Evolutionary conservation across 352 stramenopile species (phyloP), one percentile per base, ranked within the genome.

Genomic region (Globisporangium echinulatum): DNA sequence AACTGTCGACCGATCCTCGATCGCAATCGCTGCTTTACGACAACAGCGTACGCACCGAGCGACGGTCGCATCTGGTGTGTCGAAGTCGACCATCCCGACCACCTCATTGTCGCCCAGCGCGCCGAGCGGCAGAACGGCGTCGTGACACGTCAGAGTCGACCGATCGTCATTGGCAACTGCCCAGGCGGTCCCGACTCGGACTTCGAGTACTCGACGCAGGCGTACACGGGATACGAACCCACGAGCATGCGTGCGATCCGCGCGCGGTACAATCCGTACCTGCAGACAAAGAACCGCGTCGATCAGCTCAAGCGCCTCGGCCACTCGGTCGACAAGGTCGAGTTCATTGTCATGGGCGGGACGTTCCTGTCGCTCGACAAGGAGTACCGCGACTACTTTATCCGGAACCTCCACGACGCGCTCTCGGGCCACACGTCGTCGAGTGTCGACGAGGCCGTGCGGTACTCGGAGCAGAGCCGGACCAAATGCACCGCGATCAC

Each of bases 311-410:
- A 82, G 53, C 71, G 79, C 11, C 70, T 96, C 2, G 96, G 96
- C 19, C 96, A 99, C 69, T 88, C 74, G 7, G 94, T 98, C 10
- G 95, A 98, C 72, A 99, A 99, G 79, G 80, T 90, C 63, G 96
- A 99, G 70, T 98, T 98, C 64, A 98, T 99, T 61, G 94, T 99
- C 53, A 98, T 99, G 95, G 96, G 96, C 42, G 96, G 96, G 52
- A 99, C 96, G 42, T 99, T 99, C 74, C 77, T 98, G 51, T 97
- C 84, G 63, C 75, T 99, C 25, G 90, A 98, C 67, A 80, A 84
- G 46, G 72, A 77, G 6, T 98, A 99, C 69, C 94, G 97, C 50
- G 96, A 98, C 77, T 98, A 90, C 49, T 99, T 99, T 61, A 97
- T 98, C 69, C 82, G 92, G 4, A 98, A 97, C 67, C 68, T 99